Base-by-base conservation (phyloP, 1,284 basidiomycete genomes). In the Ceratobasidium sp. region DNA sequence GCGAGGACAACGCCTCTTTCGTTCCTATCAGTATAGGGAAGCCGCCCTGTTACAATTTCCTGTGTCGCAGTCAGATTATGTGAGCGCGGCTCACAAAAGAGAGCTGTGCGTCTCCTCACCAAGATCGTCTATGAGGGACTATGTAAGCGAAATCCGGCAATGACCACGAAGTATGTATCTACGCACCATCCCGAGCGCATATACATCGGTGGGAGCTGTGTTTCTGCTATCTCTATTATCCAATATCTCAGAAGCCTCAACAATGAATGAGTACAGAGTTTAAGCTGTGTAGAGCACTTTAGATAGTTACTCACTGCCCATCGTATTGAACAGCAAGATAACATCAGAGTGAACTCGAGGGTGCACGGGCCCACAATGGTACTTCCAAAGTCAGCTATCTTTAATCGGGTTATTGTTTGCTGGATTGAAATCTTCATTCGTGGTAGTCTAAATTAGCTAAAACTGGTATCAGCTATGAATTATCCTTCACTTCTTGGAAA, bases 121-220 rank as follows among this genome's bases (percentile, higher is more conserved):
- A 71, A 43, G 2, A 71, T n/a, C 57, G 46, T 52, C 69, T 71
- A n/a, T 4, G 14, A 50, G 18, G 18, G 35, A 44, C 41, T 21
- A 41, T n/a, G 18, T 52, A 32, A 21, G 35, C 13, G 35, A 14
- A 14, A 8, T 41, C 6, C 18, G n/a, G n/a, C n/a, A 38, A 28
- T 18, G 23, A 1, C 23, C 18, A 26, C 0, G 32, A 57, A 16
- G 16, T 2, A 32, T 52, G 23, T 6, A 50, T 9, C n/a, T 3
- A 38, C 57, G 13, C 14, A 71, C 69, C 69, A 71, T 71, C 52
- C 69, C 69, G n/a, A 71, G 47, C 18, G 69, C 44, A 52, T 71
- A 71, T 44, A 71, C 61, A 23, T 71, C 69, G 30, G 46, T 16
- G 41, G 49, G 28, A 5, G 9, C 28, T 18, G 55, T 71, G n/a